These are phyloP conservation scores for Picochlorum sp. DNA, from an alignment of 139 green algal genomes.

Conservation along the genomic window DNA sequence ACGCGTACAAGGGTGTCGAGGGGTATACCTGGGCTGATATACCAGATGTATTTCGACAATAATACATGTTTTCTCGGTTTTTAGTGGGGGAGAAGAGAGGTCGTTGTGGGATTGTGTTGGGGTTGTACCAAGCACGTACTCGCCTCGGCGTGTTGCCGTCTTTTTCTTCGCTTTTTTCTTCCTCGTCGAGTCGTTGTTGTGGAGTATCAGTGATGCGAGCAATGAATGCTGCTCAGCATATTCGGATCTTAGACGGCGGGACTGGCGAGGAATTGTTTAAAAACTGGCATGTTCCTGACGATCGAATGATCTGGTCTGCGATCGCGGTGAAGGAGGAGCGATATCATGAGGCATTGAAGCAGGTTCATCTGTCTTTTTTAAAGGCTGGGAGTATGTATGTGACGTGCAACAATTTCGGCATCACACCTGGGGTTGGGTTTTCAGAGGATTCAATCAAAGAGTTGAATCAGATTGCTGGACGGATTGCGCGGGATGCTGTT, in stretches of 20 bases:
- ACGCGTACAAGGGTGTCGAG: conserved; percentile 8
- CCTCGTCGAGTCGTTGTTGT: no score
- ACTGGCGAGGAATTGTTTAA: background rate
- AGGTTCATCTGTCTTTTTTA: background rate
- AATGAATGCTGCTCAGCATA: no score
- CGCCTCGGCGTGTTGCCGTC: no score
- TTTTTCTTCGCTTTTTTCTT: no score
- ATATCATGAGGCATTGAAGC: background rate
- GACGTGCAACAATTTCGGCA: conserved; percentile 1
- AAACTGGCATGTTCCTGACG: background rate
- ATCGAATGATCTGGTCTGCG: background rate
- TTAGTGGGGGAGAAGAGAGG: no score
- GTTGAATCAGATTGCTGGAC: background rate
- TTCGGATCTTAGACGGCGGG: background rate
- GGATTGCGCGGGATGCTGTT: background rate
- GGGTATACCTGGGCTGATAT: conserved; percentile 28
- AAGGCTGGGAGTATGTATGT: background rate
- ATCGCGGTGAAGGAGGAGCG: background rate
- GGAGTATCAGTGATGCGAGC: no score
- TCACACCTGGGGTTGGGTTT: conserved; percentile 1
- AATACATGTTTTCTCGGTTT: no score
- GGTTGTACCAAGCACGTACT: no score
- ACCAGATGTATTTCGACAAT: conserved; percentile 15
- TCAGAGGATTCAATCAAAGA: background rate
- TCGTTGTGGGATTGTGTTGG: no score